Evolutionary conservation across 805 yeast genomes (phyloP), one percentile per base, ranked within the genome.

Genomic region (Cyberlindnera xishuangbannaensis): DNA sequence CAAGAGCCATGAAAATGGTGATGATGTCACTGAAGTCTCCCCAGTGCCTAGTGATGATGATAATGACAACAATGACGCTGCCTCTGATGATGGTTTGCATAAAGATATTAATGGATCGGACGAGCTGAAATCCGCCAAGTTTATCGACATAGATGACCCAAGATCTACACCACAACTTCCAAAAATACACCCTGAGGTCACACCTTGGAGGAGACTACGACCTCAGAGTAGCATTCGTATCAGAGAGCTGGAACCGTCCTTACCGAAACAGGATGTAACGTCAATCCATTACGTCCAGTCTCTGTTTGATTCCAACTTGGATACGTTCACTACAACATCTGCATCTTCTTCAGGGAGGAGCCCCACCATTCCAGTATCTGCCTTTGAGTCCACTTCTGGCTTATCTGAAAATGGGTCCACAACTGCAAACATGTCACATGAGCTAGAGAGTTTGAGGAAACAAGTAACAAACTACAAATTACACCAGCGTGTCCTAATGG

Each of bases 391-490:
- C n/a, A n/a, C n/a, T n/a, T n/a, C n/a, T n/a, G n/a, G n/a, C n/a
- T n/a, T n/a, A n/a, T n/a, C n/a, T n/a, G n/a, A n/a, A n/a, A n/a
- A n/a, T n/a, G n/a, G n/a, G n/a, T n/a, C n/a, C n/a, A n/a, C n/a
- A n/a, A n/a, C n/a, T n/a, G n/a, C n/a, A n/a, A n/a, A n/a, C n/a
- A n/a, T n/a, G 14, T 40, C 0, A 25, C 25, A 15, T 15, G 70
- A 64, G 37, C 41, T 64, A 18, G 64, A 62, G 33, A 52, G 53
- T n/a, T 39, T 71, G 28, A 53, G 62, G 31, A 52, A 53, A 29
- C 67, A 69, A 31, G 41, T 73, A 11, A 68, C 68, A 9, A 56
- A 59, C 10, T 58, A 67, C 23, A 67, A 63, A 37, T 53, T 58
- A 15, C 63, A 55, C 33, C 51, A 57, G 4, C 44, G 53, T 16